A percentile compares a stretch with the other conserved stretches of the same genome.
Evolutionary conservation across 345 rosid genomes (phyloP).

Genomic region (Pistacia atlantica): DNA sequence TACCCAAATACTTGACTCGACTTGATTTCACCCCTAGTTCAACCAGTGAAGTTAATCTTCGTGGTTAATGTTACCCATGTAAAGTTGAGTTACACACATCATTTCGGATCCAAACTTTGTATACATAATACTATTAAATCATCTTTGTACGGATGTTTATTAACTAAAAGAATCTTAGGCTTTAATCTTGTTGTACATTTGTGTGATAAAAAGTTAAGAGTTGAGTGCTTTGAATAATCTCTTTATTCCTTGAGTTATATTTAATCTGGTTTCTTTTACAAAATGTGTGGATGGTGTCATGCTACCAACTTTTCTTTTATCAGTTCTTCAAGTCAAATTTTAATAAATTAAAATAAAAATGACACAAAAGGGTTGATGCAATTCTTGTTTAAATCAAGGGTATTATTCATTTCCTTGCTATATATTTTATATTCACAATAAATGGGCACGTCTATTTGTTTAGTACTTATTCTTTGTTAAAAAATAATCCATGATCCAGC

Average conservation of each 20-base stretch:
- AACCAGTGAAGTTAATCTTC: slow-evolving; percentile 1
- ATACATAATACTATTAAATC: too few relatives aligned
- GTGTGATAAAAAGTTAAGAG: neutral
- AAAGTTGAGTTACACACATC: too few relatives aligned
- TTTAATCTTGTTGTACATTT: neutral
- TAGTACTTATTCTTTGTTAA: too few relatives aligned
- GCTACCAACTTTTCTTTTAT: neutral
- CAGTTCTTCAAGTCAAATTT: too few relatives aligned
- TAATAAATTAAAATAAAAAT: neutral
- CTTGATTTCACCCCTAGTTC: neutral
- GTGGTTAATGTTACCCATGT: too few relatives aligned
- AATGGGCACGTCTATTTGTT: too few relatives aligned
- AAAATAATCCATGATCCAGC: neutral
- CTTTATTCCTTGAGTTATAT: neutral
- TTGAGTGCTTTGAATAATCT: neutral
- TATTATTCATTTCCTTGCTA: too few relatives aligned
- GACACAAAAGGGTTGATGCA: neutral
- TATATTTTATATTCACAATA: too few relatives aligned
- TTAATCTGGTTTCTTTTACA: neutral
- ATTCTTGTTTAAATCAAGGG: neutral
- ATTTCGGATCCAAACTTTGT: too few relatives aligned
- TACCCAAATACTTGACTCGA: too few relatives aligned
- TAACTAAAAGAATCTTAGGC: neutral
- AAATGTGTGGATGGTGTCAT: too few relatives aligned
- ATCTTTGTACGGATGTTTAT: too few relatives aligned